Base-by-base conservation (phyloP, 192 early-diverging fungal genomes). In the Hyaloraphidium curvatum region DNA sequence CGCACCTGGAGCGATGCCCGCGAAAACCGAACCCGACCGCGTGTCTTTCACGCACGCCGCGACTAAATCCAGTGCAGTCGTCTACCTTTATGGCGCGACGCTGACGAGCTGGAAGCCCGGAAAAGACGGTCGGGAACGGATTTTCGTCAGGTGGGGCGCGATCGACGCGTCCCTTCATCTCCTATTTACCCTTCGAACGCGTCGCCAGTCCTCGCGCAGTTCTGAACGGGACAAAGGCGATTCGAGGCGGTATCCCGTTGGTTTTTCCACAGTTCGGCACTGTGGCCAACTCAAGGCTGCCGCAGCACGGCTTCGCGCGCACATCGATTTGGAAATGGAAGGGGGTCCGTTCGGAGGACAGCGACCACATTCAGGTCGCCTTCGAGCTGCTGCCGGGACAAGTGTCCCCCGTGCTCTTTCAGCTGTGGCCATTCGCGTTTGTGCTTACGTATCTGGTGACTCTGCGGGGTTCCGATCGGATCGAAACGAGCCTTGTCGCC, bases 201-300 rank as follows among this genome's bases (percentile, higher is more conserved):
- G 27, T 51, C 9, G 30, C 40, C 55, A 92, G 87, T 67, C 67
- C 64, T 31, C 73, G 77, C 54, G 82, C 91, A 19, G 68, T 80
- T 28, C 66, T 91, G 1, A 80, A 98, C 62, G 89, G 88, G 29
- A 76, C 78, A 62, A 95, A 91, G 72, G 9, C 51, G 14, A 35
- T 28, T 50, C 29, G 13, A 22, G 26, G 56, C 50, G 86, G 86
- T 31, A 76, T 73, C 53, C 71, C 63, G 1, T 51, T 71, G 30
- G 69, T 76, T 33, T 79, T 68, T 28, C 74, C 74, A 26, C 70
- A 73, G 62, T 76, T 90, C 64, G 82, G 77, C 27, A 69, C 74
- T 1, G 57, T 68, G 13, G 51, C 61, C 9, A 67, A 65, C 7
- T 65, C 73, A 23, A 62, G 67, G 39, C 71, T 86, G 31, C 81